Percentiles rank a stretch among this genome's conserved stretches.
Conservation (phyloP, 805 yeast genomes). For the Ogataea pini region DNA sequence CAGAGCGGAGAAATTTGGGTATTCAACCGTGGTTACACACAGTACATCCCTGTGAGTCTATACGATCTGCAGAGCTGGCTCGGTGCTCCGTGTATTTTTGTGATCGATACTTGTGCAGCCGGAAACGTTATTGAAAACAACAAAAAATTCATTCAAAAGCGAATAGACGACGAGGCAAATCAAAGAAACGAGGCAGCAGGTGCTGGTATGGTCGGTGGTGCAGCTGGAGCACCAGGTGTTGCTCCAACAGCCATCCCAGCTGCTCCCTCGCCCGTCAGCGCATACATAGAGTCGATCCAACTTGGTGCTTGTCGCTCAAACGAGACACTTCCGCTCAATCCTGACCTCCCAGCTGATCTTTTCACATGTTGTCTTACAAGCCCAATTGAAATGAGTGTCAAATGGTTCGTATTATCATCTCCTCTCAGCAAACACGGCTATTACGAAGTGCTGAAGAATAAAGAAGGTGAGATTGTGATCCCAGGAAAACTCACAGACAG, state of each 20-base stretch:
- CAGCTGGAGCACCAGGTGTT: neutral
- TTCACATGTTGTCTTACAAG: conserved; percentile 95
- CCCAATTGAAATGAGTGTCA: conserved; percentile 90
- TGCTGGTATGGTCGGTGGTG: neutral
- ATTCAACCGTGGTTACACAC: conserved; percentile 94
- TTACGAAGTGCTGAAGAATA: conserved; percentile 48
- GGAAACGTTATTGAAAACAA: conserved; percentile 91
- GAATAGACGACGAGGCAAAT: conserved; percentile 83
- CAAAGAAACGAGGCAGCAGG: conserved; percentile 45
- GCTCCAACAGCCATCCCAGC: neutral
- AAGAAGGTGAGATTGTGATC: conserved; percentile 61
- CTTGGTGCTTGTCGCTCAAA: conserved; percentile 88
- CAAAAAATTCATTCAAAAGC: conserved; percentile 83
- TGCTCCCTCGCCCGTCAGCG: conserved; percentile 62
- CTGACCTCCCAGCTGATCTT: conserved; percentile 92
- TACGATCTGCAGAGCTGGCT: conserved; percentile 96
- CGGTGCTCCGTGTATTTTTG: conserved; percentile 96
- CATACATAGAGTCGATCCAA: conserved; percentile 86
- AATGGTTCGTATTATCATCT: conserved; percentile 87
- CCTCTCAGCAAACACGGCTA: conserved; percentile 56
- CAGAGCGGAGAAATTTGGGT: conserved; percentile 98
- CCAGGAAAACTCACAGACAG: conserved; percentile 93
- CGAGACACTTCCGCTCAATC: conserved; percentile 88
- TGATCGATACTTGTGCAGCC: conserved; percentile 92
- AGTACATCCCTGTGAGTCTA: conserved; percentile 94